Conservation (phyloP, 192 early-diverging fungal species). For the Phlyctochytrium bullatum region DNA sequence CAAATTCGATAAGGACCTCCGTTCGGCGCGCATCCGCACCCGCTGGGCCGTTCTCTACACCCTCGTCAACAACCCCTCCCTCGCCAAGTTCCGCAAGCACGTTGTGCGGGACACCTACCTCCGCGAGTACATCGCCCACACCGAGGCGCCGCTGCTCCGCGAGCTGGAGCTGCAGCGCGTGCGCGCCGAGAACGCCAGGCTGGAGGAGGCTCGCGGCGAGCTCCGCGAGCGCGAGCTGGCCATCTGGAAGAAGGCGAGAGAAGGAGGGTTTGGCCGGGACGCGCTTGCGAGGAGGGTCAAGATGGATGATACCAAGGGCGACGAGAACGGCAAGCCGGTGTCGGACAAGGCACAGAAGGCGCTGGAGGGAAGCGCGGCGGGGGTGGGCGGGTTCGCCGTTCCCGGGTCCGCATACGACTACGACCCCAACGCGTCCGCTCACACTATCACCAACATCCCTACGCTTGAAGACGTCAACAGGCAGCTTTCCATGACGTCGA, state of each 20-base stretch:
- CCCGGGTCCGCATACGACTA: too few relatives aligned
- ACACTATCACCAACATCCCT: too few relatives aligned
- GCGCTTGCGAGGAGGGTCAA: too few relatives aligned
- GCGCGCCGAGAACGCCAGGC: not conserved
- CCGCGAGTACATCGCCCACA: constrained; percentile 4
- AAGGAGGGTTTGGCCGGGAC: not conserved
- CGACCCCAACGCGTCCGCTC: too few relatives aligned
- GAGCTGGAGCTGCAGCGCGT: not conserved
- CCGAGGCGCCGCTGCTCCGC: not conserved
- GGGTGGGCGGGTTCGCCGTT: too few relatives aligned
- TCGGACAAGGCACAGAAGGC: too few relatives aligned
- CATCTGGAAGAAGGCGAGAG: not conserved
- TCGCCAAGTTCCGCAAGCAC: constrained; percentile 19
- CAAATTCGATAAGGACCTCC: not conserved
- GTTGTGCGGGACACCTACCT: constrained; percentile 10
- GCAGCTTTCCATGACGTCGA: too few relatives aligned
- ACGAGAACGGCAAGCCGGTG: too few relatives aligned
- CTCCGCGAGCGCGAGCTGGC: not conserved
- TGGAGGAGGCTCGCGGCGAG: not conserved
- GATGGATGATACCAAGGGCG: too few relatives aligned
- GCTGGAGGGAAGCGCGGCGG: too few relatives aligned
- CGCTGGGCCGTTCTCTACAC: constrained; percentile 11
- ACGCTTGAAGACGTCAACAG: too few relatives aligned
- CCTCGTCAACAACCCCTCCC: constrained; percentile 5
- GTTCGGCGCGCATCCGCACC: not conserved